phyloP scores from a whole-genome alignment of 176 grass and related monocot genomes.

The Tillandsia fasciculata region DNA sequence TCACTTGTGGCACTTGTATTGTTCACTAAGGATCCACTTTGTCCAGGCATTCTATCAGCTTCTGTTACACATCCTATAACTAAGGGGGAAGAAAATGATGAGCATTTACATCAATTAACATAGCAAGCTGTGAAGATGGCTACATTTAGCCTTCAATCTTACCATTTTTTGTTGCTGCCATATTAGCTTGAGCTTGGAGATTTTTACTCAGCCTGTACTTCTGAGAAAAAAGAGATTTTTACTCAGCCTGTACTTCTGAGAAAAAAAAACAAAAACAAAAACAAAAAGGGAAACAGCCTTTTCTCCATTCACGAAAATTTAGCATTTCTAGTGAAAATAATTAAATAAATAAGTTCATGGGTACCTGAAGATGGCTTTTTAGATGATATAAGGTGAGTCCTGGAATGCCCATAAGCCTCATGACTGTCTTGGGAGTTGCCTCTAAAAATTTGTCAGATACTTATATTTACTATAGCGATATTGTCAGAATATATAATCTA shows the following conservation, averaged over 20 bases:
- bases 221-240: constrained; percentile 32
- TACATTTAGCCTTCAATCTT: constrained; percentile 3
- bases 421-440: constrained; percentile 95
- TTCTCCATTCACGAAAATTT: neutral
- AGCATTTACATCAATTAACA: constrained; percentile 3
- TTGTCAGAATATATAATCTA: constrained; percentile 4
- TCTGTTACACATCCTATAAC: constrained; percentile 36
- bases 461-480: constrained; percentile 23
- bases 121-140: constrained; percentile 21
- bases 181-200: constrained; percentile 69
- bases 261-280: constrained; percentile 20
- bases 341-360: constrained; percentile 11
- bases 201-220: constrained; percentile 96
- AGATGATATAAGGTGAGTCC: constrained; percentile 95
- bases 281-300: neutral
- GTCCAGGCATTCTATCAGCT: constrained; percentile 36
- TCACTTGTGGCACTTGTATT: constrained; percentile 47
- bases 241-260: constrained; percentile 61
- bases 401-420: constrained; percentile 97
- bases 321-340: neutral
- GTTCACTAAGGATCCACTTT: constrained; percentile 33
- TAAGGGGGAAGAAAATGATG: constrained; percentile 26
- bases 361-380: constrained; percentile 95
- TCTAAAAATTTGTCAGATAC: constrained; percentile 40
- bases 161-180: constrained; percentile 53